Conservation (phyloP, 202 grass and related monocot genomes). For the Zoysia matrella region DNA sequence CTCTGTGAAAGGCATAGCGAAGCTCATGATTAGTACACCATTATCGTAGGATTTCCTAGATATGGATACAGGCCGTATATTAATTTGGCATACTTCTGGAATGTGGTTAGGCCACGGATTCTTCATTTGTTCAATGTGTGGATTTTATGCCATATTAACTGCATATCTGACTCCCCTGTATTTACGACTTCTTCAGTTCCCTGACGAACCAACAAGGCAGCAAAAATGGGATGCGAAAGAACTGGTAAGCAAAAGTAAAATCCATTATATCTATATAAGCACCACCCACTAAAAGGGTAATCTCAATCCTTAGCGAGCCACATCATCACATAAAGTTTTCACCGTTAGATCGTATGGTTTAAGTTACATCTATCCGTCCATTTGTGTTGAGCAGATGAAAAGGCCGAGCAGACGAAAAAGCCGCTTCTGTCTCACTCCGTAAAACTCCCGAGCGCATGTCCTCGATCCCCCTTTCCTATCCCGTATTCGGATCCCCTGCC, state of each 20-base stretch:
- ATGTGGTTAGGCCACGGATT: not conserved
- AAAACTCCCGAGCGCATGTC: too few species aligned
- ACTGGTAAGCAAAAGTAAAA: slow-evolving; percentile 56
- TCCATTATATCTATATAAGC: too few species aligned
- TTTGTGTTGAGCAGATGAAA: too few species aligned
- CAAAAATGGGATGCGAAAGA: slow-evolving; percentile 89
- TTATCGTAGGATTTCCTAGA: not conserved
- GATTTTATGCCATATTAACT: not conserved
- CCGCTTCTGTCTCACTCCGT: too few species aligned
- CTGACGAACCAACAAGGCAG: slow-evolving; percentile 83
- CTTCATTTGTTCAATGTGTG: not conserved
- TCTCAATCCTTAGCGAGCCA: too few species aligned
- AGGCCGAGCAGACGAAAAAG: too few species aligned
- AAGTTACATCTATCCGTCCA: too few species aligned
- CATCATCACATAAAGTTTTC: too few species aligned
- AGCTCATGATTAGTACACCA: not conserved
- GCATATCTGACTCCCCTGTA: not conserved
- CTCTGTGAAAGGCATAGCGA: slow-evolving; percentile 34
- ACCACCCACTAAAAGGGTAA: too few species aligned
- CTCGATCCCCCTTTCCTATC: too few species aligned
- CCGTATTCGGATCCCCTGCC: too few species aligned
- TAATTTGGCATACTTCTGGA: not conserved
- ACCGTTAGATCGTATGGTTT: too few species aligned
- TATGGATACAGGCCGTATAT: not conserved
- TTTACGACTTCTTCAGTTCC: slow-evolving; percentile 61